phyloP scores from a whole-genome alignment of 768 basidiomycete species.

The Neoboletus subvelutipes region DNA sequence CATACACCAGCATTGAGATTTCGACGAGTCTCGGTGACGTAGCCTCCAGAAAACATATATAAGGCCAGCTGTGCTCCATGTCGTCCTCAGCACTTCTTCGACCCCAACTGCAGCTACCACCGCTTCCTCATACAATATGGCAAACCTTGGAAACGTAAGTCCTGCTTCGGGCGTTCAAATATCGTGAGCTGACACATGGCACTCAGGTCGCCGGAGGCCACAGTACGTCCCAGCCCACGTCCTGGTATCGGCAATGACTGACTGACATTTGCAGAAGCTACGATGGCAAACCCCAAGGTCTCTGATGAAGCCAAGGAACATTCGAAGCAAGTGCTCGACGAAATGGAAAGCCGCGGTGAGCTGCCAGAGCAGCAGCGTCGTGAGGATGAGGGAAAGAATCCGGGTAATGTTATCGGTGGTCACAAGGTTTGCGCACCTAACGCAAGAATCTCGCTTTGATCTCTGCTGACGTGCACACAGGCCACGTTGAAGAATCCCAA shows the following conservation, averaged over 20 bases:
- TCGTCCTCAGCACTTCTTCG: neutral
- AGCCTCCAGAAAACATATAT: slow-evolving; percentile 12
- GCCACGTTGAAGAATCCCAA: slow-evolving; percentile 26
- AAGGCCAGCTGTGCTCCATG: neutral
- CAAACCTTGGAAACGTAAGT: slow-evolving; percentile 21
- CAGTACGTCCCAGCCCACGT: neutral
- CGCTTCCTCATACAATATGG: slow-evolving; percentile 5
- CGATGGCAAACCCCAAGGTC: slow-evolving; percentile 25
- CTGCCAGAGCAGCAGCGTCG: slow-evolving; percentile 13
- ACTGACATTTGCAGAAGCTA: slow-evolving; percentile 19
- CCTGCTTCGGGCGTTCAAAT: neutral
- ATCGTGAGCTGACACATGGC: neutral
- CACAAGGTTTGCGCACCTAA: slow-evolving; percentile 15
- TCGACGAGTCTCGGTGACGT: slow-evolving; percentile 6
- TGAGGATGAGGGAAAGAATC: slow-evolving; percentile 10
- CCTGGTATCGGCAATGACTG: neutral
- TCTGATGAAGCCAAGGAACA: slow-evolving; percentile 25
- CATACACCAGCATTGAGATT: neutral
- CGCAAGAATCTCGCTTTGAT: neutral
- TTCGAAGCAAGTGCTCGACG: slow-evolving; percentile 26
- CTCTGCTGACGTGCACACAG: slow-evolving; percentile 3
- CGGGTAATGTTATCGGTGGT: slow-evolving; percentile 20
- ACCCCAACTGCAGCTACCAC: neutral
- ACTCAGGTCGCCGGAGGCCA: slow-evolving; percentile 18
- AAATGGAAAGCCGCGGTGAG: slow-evolving; percentile 17